Base-by-base conservation (phyloP, 1,284 basidiomycete species). In the Ganoderma resinaceum region DNA sequence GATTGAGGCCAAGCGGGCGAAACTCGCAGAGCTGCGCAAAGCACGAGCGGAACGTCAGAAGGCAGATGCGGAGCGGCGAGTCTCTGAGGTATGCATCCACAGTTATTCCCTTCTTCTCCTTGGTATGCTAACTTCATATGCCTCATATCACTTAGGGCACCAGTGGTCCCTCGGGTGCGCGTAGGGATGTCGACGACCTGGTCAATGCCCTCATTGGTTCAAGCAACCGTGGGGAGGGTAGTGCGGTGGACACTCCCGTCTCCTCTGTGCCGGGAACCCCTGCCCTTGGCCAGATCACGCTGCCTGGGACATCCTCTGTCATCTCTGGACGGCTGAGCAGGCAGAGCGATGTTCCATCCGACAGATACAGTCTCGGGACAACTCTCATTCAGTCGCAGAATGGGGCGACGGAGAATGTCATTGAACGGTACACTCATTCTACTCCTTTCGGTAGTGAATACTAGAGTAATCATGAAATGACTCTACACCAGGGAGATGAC, bases 1-100 rank as follows among this genome's bases (percentile, higher is more conserved):
- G 82, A 95, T 99, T 71, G 95, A 97, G 81, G 94, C 92, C 52
- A 99, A 99, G 82, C 86, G 92, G 69, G 89, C 91, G 8, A 96
- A 96, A 80, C 90, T 99, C 53, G 95, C 90, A 60, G 95, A 96
- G 72, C 85, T 96, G 37, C 86, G 92, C 69, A 88, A 90, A 76
- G 91, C 89, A 49, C 82, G 94, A 52, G 88, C 88, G 60, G 89
- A 92, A 70, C 84, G 94, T 70, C 87, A 91, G 76, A 86, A 83
- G 66, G 85, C 83, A 66, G 89, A 90, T 57, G 83, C 81, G 38
- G 88, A 91, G 66, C 82, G 86, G 73, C 83, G 86, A 66, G 78
- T 79, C 40, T 78, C 84, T 68, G 86, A 87, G 72, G 75, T 78
- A 42, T 49, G 72, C 68, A n/a, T 59, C 38, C 52, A 23, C n/a